These are phyloP conservation scores for Barbatosphaeria neglecta DNA, from an alignment of 495 filamentous ascomycete genomes.

Conservation along the genomic window DNA sequence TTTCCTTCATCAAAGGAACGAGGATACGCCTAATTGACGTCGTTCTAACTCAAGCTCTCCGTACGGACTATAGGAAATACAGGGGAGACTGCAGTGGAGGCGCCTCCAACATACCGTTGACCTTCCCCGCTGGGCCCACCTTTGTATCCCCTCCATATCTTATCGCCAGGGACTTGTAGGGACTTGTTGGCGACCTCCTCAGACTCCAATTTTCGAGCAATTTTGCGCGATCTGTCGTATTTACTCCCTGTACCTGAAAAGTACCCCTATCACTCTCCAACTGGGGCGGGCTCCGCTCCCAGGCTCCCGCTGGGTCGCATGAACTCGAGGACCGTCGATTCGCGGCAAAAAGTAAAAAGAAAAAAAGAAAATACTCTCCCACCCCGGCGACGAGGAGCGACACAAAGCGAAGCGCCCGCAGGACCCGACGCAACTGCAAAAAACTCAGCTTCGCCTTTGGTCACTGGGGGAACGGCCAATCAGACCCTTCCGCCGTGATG, in stretches of 20 bases:
- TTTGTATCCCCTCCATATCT: not conserved
- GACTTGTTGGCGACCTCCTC: not conserved
- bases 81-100: too few species aligned
- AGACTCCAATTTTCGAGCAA: not conserved
- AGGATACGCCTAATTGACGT: too few species aligned
- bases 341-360: not conserved
- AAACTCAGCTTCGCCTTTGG: not conserved
- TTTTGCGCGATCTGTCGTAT: too few species aligned
- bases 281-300: not conserved
- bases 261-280: too few species aligned
- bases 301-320: not conserved
- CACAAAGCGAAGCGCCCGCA: not conserved
- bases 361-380: not conserved
- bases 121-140: too few species aligned
- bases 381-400: not conserved
- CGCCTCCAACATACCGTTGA: too few species aligned
- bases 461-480: not conserved
- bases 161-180: not conserved
- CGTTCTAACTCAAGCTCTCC: too few species aligned
- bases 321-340: not conserved
- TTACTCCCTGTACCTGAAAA: too few species aligned
- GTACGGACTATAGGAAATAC: too few species aligned
- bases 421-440: too few species aligned
- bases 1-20: too few species aligned
- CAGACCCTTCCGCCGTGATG: constrained; percentile 16